Evolutionary conservation across 2,329 filamentous ascomycete genomes (phyloP).

Genomic region (Aureobasidium namibiae): DNA sequence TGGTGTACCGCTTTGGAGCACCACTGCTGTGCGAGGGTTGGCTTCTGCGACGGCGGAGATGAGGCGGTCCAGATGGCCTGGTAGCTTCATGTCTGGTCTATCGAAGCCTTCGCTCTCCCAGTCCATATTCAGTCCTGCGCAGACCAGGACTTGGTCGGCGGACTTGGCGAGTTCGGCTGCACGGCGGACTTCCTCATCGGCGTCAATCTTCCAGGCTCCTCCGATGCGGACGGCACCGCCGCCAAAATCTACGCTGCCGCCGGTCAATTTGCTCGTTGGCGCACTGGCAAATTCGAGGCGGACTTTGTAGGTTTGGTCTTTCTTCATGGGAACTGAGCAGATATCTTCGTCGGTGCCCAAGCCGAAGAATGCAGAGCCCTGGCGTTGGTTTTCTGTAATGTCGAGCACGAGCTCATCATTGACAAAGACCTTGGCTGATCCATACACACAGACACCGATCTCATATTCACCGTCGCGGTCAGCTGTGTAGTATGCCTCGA

Average conservation of each 20-base stretch:
- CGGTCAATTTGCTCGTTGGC: conserved; percentile 54
- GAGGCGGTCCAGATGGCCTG: conserved; percentile 54
- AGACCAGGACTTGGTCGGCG: conserved; percentile 70
- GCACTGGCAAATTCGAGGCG: conserved; percentile 55
- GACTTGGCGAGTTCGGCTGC: conserved; percentile 60
- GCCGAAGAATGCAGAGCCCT: conserved; percentile 58
- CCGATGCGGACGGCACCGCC: conserved; percentile 57
- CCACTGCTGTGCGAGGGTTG: conserved; percentile 63
- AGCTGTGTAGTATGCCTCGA: conserved; percentile 51
- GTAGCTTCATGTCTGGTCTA: conserved; percentile 51
- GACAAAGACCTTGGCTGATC: conserved; percentile 57
- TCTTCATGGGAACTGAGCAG: conserved; percentile 49
- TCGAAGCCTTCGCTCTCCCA: conserved; percentile 69
- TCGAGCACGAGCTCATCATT: conserved; percentile 54
- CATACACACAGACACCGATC: conserved; percentile 57
- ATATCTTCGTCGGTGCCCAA: conserved; percentile 56
- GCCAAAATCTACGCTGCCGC: conserved; percentile 58
- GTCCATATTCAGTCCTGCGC: conserved; percentile 68
- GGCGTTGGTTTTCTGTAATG: conserved; percentile 50
- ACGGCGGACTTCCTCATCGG: conserved; percentile 56
- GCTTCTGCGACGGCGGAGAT: conserved; percentile 57
- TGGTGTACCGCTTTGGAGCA: conserved; percentile 71
- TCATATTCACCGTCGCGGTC: conserved; percentile 55
- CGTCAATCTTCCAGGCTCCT: conserved; percentile 45
- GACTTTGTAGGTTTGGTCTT: conserved; percentile 51